Percentiles rank a stretch among this genome's conserved stretches.
These are phyloP conservation scores for Zasmidium citrigriseum DNA, from an alignment of 2,329 filamentous ascomycete species.

Conservation along the genomic window DNA sequence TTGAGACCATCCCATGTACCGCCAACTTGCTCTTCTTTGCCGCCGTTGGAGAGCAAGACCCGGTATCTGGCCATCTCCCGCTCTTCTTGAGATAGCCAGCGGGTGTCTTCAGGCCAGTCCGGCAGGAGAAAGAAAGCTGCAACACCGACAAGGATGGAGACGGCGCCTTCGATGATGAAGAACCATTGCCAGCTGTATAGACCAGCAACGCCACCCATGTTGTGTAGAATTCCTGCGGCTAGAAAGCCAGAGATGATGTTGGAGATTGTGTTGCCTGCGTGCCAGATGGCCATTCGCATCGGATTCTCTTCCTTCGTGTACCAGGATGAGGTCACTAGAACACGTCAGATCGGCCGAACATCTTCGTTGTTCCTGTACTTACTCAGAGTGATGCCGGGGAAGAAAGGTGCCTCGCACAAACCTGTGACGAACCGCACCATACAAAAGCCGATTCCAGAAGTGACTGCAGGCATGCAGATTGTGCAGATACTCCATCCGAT, in stretches of 20 bases:
- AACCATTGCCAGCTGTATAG: constrained; percentile 33
- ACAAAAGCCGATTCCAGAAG: constrained; percentile 37
- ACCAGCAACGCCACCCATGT: constrained; percentile 9
- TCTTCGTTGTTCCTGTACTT: too few relatives aligned
- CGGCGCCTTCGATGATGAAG: constrained; percentile 56
- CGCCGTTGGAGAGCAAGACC: constrained; percentile 33
- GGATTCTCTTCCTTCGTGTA: constrained; percentile 11
- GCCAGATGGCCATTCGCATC: constrained; percentile 12
- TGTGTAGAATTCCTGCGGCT: constrained; percentile 8
- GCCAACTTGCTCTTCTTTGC: constrained; percentile 42
- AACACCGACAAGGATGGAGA: constrained; percentile 55
- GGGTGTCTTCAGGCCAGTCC: constrained; percentile 55
- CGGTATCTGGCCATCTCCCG: constrained; percentile 50
- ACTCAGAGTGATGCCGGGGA: constrained; percentile 42
- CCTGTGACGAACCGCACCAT: constrained; percentile 36
- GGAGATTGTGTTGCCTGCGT: constrained; percentile 9
- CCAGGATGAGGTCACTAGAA: constrained; percentile 11
- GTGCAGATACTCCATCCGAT: constrained; percentile 48
- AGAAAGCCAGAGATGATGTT: constrained; percentile 9
- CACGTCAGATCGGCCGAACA: constrained; percentile 10
- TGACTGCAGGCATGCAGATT: constrained; percentile 47
- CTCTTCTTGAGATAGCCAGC: constrained; percentile 54
- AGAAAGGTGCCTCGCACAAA: constrained; percentile 41
- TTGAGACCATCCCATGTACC: constrained; percentile 43
- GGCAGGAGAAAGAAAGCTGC: constrained; percentile 57